Evolutionary conservation across 1,284 basidiomycete genomes (phyloP), one percentile per base, ranked within the genome.

Genomic region (Cryptococcus sp.): DNA sequence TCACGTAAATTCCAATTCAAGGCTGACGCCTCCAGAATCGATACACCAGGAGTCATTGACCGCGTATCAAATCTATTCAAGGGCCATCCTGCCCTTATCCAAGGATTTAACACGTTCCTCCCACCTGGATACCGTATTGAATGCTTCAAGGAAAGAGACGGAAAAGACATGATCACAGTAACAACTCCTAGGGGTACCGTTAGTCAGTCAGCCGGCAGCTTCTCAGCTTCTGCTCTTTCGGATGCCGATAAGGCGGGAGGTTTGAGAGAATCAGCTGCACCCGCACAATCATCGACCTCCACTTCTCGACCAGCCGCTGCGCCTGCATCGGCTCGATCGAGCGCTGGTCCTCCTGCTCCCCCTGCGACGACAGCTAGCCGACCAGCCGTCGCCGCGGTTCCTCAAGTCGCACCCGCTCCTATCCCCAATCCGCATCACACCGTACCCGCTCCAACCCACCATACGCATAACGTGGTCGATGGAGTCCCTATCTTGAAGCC

Each of bases 41-140:
- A 98, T 78, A 98, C 96, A 0, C 96, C 94, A 1, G 94, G 93
- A 55, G 96, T 98, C 65, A 99, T 99, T 70, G 86, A 93, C 65
- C 88, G 96, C 53, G 94, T 98, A 49, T 98, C 93, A 2, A 85
- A 83, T 60, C 85, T 99, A 42, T 99, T 99, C 76, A 85, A 90
- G 62, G 92, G 92, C 13, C 91, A 98, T 75, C 91, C 89, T 1
- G 76, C 82, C 56, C 87, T 99, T 64, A 98, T 99, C 52, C 88
- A 96, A 76, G 96, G 96, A 31, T 98, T 98, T 83, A 98, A 99
- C 78, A 98, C 94, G 2, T 98, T 98, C 77, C 83, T 98, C 2
- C 96, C 96, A 0, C 83, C 88, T 21, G 94, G 94, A 32, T 98
- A 98, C 77, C 87, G 91, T 58, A 98, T 98, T 73, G 93, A 98